Evolutionary conservation across 1,284 basidiomycete genomes (phyloP).

Genomic region (Phellinidium pouzarii): DNA sequence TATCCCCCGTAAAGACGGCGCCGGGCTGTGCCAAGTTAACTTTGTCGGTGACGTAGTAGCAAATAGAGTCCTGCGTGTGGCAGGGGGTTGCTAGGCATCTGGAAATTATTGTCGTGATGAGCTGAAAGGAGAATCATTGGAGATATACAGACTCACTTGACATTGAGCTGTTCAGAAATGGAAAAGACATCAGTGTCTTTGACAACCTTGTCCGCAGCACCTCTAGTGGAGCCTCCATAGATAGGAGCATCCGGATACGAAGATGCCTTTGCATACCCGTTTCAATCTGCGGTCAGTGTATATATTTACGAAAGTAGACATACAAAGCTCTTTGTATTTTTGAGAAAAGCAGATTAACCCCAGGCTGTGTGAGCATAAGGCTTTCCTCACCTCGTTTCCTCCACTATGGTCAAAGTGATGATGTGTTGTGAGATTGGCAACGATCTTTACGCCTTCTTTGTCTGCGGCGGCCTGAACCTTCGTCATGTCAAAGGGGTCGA

Average conservation of each 20-base stretch:
- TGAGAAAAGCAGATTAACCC: constrained; percentile 6
- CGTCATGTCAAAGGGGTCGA: constrained; percentile 79
- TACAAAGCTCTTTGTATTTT: constrained; percentile 9
- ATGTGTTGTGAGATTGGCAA: constrained; percentile 80
- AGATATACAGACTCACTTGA: constrained; percentile 46
- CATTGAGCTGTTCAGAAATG: constrained; percentile 60
- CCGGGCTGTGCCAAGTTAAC: constrained; percentile 45
- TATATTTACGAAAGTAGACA: neutral
- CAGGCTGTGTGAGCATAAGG: neutral
- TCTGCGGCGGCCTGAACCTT: constrained; percentile 69
- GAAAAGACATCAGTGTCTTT: constrained; percentile 74
- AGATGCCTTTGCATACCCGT: constrained; percentile 27
- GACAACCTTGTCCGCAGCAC: constrained; percentile 68
- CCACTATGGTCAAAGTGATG: constrained; percentile 90
- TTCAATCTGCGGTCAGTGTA: neutral
- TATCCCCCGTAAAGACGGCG: constrained; percentile 93
- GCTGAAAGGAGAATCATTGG: neutral
- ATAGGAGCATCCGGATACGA: constrained; percentile 66
- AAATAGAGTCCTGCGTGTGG: constrained; percentile 96
- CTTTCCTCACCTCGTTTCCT: constrained; percentile 58
- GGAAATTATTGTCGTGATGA: constrained; percentile 1
- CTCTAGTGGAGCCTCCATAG: constrained; percentile 77
- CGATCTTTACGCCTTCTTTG: constrained; percentile 60
- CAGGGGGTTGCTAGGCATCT: constrained; percentile 76
- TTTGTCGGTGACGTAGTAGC: constrained; percentile 69